Evolutionary conservation across 2,329 filamentous ascomycete species (phyloP).

Genomic region (Colletotrichum tropicicola): DNA sequence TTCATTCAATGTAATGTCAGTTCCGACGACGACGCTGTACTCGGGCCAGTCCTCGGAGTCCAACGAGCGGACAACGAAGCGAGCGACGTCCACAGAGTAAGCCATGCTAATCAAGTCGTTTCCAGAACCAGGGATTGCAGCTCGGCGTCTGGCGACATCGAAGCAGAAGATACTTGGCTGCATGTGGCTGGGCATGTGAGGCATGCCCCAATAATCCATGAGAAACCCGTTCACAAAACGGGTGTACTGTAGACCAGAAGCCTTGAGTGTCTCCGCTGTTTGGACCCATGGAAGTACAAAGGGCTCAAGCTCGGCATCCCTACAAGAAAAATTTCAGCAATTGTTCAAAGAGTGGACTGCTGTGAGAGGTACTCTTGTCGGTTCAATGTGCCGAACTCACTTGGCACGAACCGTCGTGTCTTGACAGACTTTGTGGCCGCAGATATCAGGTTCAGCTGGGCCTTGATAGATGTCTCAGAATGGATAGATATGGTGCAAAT

Average conservation of each 20-base stretch:
- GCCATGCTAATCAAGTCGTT: conserved; percentile 54
- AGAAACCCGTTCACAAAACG: conserved; percentile 51
- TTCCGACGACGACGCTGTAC: conserved; percentile 44
- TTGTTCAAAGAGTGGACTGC: too few relatives aligned
- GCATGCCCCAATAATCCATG: conserved; percentile 54
- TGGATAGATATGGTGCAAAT: conserved; percentile 48
- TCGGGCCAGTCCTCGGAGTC: conserved; percentile 52
- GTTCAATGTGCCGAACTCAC: conserved; percentile 50
- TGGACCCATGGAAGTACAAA: neutral
- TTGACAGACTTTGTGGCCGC: conserved; percentile 47
- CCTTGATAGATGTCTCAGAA: conserved; percentile 30
- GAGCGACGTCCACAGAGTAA: conserved; percentile 57
- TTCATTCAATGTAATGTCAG: conserved; percentile 53
- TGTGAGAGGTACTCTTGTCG: conserved; percentile 25
- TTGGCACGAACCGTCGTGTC: conserved; percentile 53
- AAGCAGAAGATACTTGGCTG: conserved; percentile 48
- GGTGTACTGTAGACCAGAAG: conserved; percentile 46
- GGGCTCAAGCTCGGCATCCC: neutral
- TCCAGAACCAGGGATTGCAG: conserved; percentile 59
- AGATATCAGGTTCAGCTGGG: conserved; percentile 50
- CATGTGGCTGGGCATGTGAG: conserved; percentile 46
- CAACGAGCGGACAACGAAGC: conserved; percentile 51
- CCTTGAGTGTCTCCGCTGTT: conserved; percentile 31
- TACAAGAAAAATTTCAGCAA: too few relatives aligned
- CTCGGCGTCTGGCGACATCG: conserved; percentile 51